Conservation (phyloP, 768 basidiomycete species). For the Collybia nuda region DNA sequence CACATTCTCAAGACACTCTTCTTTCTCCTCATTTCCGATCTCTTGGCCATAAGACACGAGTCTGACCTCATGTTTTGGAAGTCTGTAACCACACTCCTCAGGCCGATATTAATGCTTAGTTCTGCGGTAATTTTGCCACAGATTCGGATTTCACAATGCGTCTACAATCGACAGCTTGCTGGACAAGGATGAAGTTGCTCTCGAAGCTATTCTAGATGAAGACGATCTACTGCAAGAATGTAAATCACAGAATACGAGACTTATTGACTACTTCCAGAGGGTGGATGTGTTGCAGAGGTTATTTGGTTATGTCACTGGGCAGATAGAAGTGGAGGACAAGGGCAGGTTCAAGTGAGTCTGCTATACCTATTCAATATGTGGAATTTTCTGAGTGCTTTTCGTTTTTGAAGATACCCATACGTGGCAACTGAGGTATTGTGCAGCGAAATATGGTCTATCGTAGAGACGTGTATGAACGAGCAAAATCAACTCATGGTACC, state of each 20-base stretch:
- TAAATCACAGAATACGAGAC: slow-evolving; percentile 88
- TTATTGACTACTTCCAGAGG: slow-evolving; percentile 85
- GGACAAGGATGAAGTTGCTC: slow-evolving; percentile 84
- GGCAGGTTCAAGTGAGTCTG: slow-evolving; percentile 77
- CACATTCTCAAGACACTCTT: slow-evolving; percentile 1
- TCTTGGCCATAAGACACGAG: slow-evolving; percentile 9
- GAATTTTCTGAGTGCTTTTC: background rate
- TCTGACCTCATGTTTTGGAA: slow-evolving; percentile 50
- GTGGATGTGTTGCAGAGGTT: slow-evolving; percentile 79
- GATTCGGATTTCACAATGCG: slow-evolving; percentile 90
- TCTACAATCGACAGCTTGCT: slow-evolving; percentile 88
- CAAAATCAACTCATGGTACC: slow-evolving; percentile 72
- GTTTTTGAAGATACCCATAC: slow-evolving; percentile 75
- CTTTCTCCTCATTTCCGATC: slow-evolving; percentile 11
- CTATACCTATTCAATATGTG: background rate
- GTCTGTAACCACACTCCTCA: slow-evolving; percentile 29
- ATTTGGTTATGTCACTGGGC: slow-evolving; percentile 83
- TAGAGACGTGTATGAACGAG: slow-evolving; percentile 81
- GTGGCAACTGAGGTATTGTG: slow-evolving; percentile 94
- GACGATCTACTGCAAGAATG: slow-evolving; percentile 93
- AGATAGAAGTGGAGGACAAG: slow-evolving; percentile 78
- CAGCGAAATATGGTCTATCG: slow-evolving; percentile 93
- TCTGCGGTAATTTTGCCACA: slow-evolving; percentile 37
- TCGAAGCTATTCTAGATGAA: slow-evolving; percentile 92
- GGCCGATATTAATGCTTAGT: slow-evolving; percentile 26